Base-by-base conservation (phyloP, 2,329 filamentous ascomycete species). In the Pseudogymnoascus pannorum region DNA sequence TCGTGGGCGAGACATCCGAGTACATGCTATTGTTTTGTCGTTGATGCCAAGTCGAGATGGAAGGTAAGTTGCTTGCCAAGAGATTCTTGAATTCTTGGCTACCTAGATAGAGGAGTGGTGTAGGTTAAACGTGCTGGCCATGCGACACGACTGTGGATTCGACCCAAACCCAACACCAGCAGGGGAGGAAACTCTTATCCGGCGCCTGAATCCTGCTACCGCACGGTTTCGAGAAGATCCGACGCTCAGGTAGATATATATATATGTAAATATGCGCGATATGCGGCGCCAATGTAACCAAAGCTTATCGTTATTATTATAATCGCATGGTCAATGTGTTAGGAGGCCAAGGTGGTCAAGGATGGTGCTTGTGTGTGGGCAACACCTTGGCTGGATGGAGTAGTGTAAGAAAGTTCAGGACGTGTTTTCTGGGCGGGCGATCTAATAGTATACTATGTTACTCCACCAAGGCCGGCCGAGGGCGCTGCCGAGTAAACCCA, bases 11-110 rank as follows among this genome's bases (percentile, higher is more conserved):
- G 63, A 64, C 69, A 71, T 70, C 65, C 59, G 69, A 68, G 67
- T 67, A 69, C 71, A 73, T 72, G 68, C 66, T 69, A 64, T 62
- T 59, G 58, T 26, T 68, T 64, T 62, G 64, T 63, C 66, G 68
- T 57, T 68, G 64, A 57, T 66, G 70, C 70, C 70, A 72, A 72
- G 59, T 61, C 44, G 59, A 36, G 57, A 61, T 58, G n/a, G 42
- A 33, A 61, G 42, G 24, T 24, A 29, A 33, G 31, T 33, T 57
- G 42, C 42, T 57, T 61, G 59, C 59, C 59, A 61, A 61, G 59
- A 58, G 42, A 58, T 61, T 58, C 22, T 51, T 58, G 57, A 38
- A 20, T 58, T 58, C 57, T 58, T 58, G 57, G 57, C 57, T 58
- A 40, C 57, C 57, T 36, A 20, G 57, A 58, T 36, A 11, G 57